phyloP scores from a whole-genome alignment of 1,139 yeast genomes.

The Candida gigantensis region DNA sequence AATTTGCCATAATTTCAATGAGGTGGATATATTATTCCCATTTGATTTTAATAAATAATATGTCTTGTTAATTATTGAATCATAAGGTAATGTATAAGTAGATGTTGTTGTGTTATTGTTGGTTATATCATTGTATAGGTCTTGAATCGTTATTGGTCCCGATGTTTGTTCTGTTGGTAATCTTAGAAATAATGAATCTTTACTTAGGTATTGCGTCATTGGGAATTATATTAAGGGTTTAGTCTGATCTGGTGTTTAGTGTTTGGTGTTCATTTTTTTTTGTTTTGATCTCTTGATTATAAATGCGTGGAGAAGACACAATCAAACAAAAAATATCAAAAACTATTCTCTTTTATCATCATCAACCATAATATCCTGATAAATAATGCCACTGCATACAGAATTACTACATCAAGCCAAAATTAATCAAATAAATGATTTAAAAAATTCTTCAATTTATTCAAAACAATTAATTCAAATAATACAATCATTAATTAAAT shows the following conservation, averaged over 20 bases:
- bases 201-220: constrained; percentile 12
- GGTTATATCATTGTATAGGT: constrained; percentile 5
- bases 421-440: constrained; percentile 29
- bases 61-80: constrained; percentile 13
- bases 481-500: constrained; percentile 24
- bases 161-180: constrained; percentile 15
- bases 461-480: constrained; percentile 31
- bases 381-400: constrained; percentile 23
- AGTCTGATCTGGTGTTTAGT: too few relatives aligned
- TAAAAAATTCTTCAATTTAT: constrained; percentile 29
- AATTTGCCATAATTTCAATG: constrained; percentile 39
- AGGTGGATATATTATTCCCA: constrained; percentile 11
- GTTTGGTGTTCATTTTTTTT: too few relatives aligned
- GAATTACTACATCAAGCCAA: constrained; percentile 40
- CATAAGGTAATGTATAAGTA: constrained; percentile 2
- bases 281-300: too few relatives aligned
- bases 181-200: constrained; percentile 19
- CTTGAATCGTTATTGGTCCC: constrained; percentile 4
- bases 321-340: too few relatives aligned
- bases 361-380: neutral
- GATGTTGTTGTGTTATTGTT: neutral
- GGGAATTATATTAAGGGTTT: neutral
- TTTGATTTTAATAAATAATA: constrained; percentile 17
- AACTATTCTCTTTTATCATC: too few relatives aligned
- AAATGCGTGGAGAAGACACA: too few relatives aligned